Evolutionary conservation across 108 stramenopile species (phyloP).

Genomic region (Skeletonema tropicum): DNA sequence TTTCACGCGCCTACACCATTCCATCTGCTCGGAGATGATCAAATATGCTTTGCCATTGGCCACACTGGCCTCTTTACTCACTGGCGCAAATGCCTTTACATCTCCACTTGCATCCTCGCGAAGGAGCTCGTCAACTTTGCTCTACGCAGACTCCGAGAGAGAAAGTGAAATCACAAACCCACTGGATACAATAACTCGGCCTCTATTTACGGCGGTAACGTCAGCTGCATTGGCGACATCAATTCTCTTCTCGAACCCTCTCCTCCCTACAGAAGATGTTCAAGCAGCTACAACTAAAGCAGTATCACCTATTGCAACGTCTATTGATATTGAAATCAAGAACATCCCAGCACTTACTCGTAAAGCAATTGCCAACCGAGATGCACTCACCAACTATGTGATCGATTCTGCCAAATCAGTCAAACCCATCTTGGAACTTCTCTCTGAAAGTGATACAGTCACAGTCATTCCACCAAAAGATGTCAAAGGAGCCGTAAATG

Average conservation of each 20-base stretch:
- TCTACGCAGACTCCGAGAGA: not conserved
- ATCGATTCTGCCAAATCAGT: slow-evolving; percentile 35
- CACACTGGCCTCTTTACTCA: not conserved
- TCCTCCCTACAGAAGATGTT: slow-evolving; percentile 14
- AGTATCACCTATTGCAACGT: slow-evolving; percentile 16
- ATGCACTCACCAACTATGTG: slow-evolving; percentile 30
- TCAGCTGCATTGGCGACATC: slow-evolving; percentile 24
- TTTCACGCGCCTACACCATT: not conserved
- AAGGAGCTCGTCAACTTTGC: not conserved
- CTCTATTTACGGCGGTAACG: slow-evolving; percentile 12
- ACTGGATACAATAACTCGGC: slow-evolving; percentile 4
- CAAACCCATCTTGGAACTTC: slow-evolving; percentile 29
- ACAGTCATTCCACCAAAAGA: slow-evolving; percentile 32
- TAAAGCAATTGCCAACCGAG: slow-evolving; percentile 40
- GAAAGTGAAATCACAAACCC: not conserved
- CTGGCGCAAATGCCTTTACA: slow-evolving; percentile 4
- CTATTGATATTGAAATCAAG: slow-evolving; percentile 40
- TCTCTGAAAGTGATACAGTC: slow-evolving; percentile 41
- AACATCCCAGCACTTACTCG: slow-evolving; percentile 30
- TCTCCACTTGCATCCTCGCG: not conserved
- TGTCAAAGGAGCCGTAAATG: slow-evolving; percentile 33
- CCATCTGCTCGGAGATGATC: not conserved
- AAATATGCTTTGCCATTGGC: not conserved
- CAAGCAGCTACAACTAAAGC: slow-evolving; percentile 4
- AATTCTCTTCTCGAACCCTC: slow-evolving; percentile 30